Percentiles rank a stretch among this genome's conserved stretches.
These are phyloP conservation scores for Isatis tinctoria DNA, from an alignment of 345 rosid species.

Conservation along the genomic window DNA sequence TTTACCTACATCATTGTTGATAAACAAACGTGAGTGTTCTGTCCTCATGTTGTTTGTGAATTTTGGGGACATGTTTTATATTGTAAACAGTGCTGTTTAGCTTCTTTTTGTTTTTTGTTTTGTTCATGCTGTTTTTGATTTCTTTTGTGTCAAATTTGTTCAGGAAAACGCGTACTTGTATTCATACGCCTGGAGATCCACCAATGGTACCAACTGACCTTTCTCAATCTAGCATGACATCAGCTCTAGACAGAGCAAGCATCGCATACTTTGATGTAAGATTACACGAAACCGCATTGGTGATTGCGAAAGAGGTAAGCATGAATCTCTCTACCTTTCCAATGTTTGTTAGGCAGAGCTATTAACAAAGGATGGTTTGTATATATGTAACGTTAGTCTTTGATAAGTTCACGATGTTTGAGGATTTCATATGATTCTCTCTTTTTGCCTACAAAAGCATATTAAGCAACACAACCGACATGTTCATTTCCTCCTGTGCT, in stretches of 20 bases:
- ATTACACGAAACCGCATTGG: conserved; percentile 54
- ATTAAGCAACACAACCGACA: neutral
- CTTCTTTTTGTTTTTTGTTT: neutral
- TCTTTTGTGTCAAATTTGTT: neutral
- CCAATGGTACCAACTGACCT: conserved; percentile 63
- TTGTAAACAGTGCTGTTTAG: neutral
- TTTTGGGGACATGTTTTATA: neutral
- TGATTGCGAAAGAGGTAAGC: conserved; percentile 70
- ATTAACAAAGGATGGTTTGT: neutral
- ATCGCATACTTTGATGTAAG: conserved; percentile 73
- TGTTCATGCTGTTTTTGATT: neutral
- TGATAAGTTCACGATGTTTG: neutral
- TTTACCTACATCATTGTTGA: conserved; percentile 86
- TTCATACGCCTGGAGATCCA: conserved; percentile 80
- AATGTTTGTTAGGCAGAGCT: neutral
- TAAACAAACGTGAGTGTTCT: conserved; percentile 59
- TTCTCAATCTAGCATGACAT: conserved; percentile 38
- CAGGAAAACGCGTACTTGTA: conserved; percentile 95
- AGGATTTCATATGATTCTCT: neutral
- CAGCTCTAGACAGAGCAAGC: conserved; percentile 59
- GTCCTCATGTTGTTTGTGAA: conserved; percentile 1
- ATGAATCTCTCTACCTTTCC: neutral
- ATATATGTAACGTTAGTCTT: neutral
- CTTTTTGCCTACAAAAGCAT: neutral
- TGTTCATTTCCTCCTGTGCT: conserved; percentile 21